These are phyloP conservation scores for Dryas alaskensis DNA, from an alignment of 306 rosid species.

Conservation along the genomic window DNA sequence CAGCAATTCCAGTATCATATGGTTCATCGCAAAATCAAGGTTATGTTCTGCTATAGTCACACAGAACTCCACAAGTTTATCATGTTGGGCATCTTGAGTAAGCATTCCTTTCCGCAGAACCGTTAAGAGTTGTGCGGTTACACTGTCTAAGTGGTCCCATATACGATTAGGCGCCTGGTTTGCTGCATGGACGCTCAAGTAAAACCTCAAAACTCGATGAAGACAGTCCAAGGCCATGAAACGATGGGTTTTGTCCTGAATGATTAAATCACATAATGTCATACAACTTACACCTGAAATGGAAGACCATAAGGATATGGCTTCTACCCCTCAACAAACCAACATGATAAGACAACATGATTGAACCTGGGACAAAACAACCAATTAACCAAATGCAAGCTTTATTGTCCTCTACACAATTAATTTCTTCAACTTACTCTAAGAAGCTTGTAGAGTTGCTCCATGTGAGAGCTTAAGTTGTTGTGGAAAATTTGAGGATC, in stretches of 20 bases:
- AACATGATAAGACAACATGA: conserved; percentile 22
- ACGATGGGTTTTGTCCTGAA: conserved; percentile 97
- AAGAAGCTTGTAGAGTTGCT: conserved; percentile 95
- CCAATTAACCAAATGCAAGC: neutral
- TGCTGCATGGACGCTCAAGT: conserved; percentile 88
- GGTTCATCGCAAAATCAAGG: conserved; percentile 98
- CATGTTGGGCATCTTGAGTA: conserved; percentile 97
- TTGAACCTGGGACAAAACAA: conserved; percentile 8
- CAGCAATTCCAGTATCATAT: conserved; percentile 91
- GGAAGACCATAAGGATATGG: conserved; percentile 29
- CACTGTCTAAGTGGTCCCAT: conserved; percentile 98
- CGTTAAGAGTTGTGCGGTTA: conserved; percentile 84
- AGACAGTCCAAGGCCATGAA: conserved; percentile 99
- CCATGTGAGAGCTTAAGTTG: conserved; percentile 94
- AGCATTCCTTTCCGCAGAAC: conserved; percentile 94
- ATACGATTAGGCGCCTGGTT: conserved; percentile 80
- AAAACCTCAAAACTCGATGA: conserved; percentile 94
- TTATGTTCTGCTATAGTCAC: conserved; percentile 97
- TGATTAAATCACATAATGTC: conserved; percentile 39
- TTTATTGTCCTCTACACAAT: neutral
- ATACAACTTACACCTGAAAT: conserved; percentile 29
- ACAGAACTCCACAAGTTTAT: conserved; percentile 96
- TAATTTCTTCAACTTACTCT: conserved; percentile 51
- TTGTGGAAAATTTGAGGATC: conserved; percentile 83
- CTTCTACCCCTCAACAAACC: conserved; percentile 4